These are phyloP conservation scores for Pestalotiopsis fici DNA, from an alignment of 2,329 filamentous ascomycete species.

Conservation along the genomic window DNA sequence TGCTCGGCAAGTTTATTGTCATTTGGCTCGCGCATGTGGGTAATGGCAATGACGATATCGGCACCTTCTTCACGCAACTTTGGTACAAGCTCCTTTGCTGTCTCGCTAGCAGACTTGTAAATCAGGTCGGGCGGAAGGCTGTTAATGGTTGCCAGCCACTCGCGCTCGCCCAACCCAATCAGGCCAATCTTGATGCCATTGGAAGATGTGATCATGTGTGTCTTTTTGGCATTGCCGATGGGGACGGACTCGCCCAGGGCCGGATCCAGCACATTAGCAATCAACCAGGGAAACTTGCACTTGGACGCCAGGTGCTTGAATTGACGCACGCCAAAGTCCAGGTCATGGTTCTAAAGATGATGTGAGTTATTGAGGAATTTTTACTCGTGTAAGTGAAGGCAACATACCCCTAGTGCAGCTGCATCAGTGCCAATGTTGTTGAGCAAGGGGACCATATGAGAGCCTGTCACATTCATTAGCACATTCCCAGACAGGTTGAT, in stretches of 20 bases:
- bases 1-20: conserved; percentile 82
- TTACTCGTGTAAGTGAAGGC: not conserved
- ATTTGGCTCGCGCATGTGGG: conserved; percentile 86
- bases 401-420: conserved; percentile 75
- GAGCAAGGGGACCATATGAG: conserved; percentile 85
- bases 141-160: conserved; percentile 91
- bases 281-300: conserved; percentile 85
- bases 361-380: conserved; percentile 13
- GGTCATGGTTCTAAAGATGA: conserved; percentile 73
- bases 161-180: conserved; percentile 82
- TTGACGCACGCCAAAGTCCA: conserved; percentile 87
- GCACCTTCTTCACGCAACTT: conserved; percentile 74
- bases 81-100: conserved; percentile 75
- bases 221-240: conserved; percentile 75
- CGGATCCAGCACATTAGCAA: conserved; percentile 86
- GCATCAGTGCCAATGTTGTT: conserved; percentile 77
- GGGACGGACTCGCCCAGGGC: conserved; percentile 74
- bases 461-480: conserved; percentile 40
- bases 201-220: conserved; percentile 74
- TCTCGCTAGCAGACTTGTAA: conserved; percentile 77
- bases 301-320: conserved; percentile 72
- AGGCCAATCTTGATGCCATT: conserved; percentile 86
- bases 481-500: too few species aligned
- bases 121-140: conserved; percentile 78
- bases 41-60: conserved; percentile 80